phyloP scores from a whole-genome alignment of 2,329 filamentous ascomycete species.

The Annulohypoxylon truncatum region DNA sequence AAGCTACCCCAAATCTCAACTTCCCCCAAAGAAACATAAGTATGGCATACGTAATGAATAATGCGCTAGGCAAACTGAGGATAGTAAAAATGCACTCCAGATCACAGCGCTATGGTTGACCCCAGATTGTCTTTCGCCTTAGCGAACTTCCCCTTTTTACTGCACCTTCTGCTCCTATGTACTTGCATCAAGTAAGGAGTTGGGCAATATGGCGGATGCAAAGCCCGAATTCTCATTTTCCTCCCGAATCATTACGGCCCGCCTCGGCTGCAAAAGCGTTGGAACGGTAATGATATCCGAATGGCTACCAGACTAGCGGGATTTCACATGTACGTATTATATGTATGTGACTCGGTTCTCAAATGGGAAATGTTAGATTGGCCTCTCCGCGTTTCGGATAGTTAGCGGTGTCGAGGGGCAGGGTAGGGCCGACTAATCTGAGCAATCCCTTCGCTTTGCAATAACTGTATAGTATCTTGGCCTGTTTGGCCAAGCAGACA shows the following conservation, averaged over 20 bases:
- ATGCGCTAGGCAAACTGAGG: background rate
- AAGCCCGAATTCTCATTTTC: background rate
- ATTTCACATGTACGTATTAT: background rate
- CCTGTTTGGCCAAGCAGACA: background rate
- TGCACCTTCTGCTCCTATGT: background rate
- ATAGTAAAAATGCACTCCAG: background rate
- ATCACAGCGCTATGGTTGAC: background rate
- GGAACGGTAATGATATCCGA: background rate
- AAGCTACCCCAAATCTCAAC: too few species aligned
- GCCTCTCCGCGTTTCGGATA: constrained; percentile 14
- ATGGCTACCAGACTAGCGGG: background rate
- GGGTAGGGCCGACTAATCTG: constrained; percentile 18
- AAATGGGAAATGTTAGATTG: constrained; percentile 7
- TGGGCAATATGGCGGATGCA: background rate
- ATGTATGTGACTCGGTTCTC: constrained; percentile 7
- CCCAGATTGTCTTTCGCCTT: background rate
- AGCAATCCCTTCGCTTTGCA: background rate
- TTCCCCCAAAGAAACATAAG: background rate
- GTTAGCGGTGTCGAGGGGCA: constrained; percentile 3
- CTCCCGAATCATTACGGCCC: background rate
- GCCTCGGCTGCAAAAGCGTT: background rate
- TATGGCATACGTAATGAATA: background rate
- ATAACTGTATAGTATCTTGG: background rate
- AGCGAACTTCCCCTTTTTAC: background rate
- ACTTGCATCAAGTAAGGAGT: background rate